Evolutionary conservation across 148 eudicot genomes (phyloP).

Genomic region (Diospyros lotus): DNA sequence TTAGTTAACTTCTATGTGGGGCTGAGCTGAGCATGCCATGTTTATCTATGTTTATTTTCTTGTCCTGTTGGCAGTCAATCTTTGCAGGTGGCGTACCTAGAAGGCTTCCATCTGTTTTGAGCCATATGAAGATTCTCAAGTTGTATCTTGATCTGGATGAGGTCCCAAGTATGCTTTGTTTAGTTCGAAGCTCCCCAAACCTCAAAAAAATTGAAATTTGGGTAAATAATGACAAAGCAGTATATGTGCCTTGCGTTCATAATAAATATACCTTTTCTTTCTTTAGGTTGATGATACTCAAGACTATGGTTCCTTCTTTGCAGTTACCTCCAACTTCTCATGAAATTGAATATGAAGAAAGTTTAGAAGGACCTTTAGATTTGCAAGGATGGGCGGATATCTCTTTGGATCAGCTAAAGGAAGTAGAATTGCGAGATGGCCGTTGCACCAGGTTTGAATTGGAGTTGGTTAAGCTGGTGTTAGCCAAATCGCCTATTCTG

Average conservation of each 20-base stretch:
- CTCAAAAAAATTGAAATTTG: not conserved
- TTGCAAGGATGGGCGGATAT: not conserved
- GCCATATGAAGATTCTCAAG: not conserved
- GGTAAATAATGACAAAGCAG: not conserved
- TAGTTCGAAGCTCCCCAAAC: slow-evolving; percentile 15
- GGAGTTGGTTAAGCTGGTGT: not conserved
- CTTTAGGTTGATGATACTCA: not conserved
- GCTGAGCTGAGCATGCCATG: not conserved
- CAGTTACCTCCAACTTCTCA: not conserved
- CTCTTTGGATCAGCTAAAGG: slow-evolving; percentile 1
- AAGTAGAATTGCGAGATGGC: not conserved
- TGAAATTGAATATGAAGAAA: not conserved
- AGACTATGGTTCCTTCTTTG: not conserved
- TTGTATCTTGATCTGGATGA: not conserved
- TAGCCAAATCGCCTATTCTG: slow-evolving; percentile 8
- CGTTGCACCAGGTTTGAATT: not conserved
- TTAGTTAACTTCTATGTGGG: too few species aligned
- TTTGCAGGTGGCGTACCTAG: not conserved
- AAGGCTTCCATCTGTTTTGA: not conserved
- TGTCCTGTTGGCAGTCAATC: not conserved
- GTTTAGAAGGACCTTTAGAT: not conserved
- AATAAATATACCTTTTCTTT: not conserved
- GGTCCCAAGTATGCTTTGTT: not conserved
- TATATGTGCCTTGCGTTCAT: not conserved
- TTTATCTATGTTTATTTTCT: not conserved